Conservation (phyloP, 2,329 filamentous ascomycete species). For the Chaetomiaceae sp. region DNA sequence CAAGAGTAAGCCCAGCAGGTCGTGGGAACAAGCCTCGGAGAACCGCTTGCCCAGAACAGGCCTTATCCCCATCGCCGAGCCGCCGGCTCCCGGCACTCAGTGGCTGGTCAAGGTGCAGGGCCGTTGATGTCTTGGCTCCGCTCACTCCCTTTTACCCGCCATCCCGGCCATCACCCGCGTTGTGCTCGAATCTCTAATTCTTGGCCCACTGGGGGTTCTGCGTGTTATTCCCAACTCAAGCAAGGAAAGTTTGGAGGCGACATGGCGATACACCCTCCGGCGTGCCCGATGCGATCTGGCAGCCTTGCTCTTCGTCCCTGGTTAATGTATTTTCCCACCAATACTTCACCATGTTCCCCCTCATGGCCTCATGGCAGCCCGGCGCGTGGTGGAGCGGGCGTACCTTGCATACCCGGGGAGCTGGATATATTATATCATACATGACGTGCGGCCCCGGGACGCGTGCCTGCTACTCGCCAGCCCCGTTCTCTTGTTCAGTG, state of each 20-base stretch:
- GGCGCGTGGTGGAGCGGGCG: conserved; percentile 6
- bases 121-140: neutral
- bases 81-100: conserved; percentile 8
- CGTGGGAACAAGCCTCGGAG: conserved; percentile 2
- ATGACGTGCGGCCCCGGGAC: conserved; percentile 1
- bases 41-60: neutral
- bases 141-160: conserved; percentile 19
- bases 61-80: conserved; percentile 4
- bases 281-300: conserved; percentile 15
- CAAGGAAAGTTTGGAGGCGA: conserved; percentile 8
- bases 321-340: conserved; percentile 25
- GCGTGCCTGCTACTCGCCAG: neutral
- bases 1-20: neutral
- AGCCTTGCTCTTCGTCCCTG: conserved; percentile 5
- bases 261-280: conserved; percentile 13
- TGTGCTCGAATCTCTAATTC: conserved; percentile 10
- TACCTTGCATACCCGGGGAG: conserved; percentile 23
- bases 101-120: neutral
- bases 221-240: conserved; percentile 5
- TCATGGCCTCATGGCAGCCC: conserved; percentile 14
- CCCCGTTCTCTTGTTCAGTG: neutral
- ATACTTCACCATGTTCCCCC: conserved; percentile 5
- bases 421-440: conserved; percentile 18
- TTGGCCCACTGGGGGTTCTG: conserved; percentile 11
- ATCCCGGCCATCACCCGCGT: conserved; percentile 14